phyloP scores from a whole-genome alignment of 2,329 filamentous ascomycete species.

The Cytospora paraplurivora region DNA sequence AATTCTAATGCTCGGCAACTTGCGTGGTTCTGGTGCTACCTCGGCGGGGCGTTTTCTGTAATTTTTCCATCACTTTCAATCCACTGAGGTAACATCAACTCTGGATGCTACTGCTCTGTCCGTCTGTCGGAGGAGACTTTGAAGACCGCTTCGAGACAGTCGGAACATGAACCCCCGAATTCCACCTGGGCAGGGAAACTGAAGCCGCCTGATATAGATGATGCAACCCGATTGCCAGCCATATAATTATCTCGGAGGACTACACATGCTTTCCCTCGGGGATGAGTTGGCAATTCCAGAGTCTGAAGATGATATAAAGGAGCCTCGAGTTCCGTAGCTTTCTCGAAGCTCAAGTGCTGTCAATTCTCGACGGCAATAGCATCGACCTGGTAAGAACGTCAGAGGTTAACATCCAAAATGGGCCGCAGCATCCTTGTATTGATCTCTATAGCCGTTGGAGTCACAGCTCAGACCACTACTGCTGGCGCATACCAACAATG shows the following conservation, averaged over 20 bases:
- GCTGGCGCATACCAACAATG: slow-evolving; percentile 25
- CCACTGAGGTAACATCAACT: background rate
- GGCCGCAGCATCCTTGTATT: background rate
- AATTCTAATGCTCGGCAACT: too few relatives aligned
- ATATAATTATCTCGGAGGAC: background rate
- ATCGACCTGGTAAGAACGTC: background rate
- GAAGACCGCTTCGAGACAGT: background rate
- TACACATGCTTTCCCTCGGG: too few relatives aligned
- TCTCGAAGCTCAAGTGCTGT: background rate
- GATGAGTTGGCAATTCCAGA: background rate
- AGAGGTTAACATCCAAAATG: background rate
- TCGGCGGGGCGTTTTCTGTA: background rate
- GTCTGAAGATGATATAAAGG: background rate
- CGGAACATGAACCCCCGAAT: slow-evolving; percentile 17
- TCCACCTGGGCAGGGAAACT: background rate
- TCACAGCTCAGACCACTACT: slow-evolving; percentile 22
- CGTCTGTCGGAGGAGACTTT: background rate
- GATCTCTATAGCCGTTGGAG: slow-evolving; percentile 7
- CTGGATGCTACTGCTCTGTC: background rate
- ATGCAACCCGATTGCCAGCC: background rate
- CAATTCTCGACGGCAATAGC: background rate
- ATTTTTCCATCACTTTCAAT: background rate
- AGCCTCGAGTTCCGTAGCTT: background rate
- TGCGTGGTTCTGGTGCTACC: background rate
- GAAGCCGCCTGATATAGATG: background rate